A percentile compares a stretch with the other conserved stretches of the same genome.
Evolutionary conservation across 2,329 filamentous ascomycete genomes (phyloP).

Genomic region (Colletotrichum noveboracense): DNA sequence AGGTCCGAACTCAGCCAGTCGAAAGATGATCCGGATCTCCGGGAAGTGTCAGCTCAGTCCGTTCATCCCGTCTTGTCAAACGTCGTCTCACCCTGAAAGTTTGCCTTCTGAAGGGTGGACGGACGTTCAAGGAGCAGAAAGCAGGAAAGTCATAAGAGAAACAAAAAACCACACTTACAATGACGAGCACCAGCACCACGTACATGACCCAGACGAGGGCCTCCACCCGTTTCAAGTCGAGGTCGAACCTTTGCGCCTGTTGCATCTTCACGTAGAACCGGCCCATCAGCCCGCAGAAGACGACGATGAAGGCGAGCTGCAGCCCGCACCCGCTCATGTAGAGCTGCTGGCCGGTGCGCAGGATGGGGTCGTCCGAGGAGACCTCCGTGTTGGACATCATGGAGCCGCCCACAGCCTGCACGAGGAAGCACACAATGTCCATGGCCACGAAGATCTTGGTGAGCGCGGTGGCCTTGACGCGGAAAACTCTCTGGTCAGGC

Average conservation of each 20-base stretch:
- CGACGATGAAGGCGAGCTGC: conserved; percentile 41
- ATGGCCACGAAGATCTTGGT: conserved; percentile 52
- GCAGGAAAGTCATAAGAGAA: background rate
- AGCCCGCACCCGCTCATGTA: conserved; percentile 43
- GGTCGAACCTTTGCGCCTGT: conserved; percentile 24
- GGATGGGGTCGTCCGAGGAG: conserved; percentile 23
- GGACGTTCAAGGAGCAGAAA: background rate
- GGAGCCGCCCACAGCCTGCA: conserved; percentile 45
- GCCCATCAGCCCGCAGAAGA: conserved; percentile 39
- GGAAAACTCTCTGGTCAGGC: conserved; percentile 40
- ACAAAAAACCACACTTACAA: conserved; percentile 30
- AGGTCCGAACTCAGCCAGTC: conserved; percentile 59
- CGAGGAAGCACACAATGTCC: conserved; percentile 51
- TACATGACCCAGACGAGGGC: conserved; percentile 39
- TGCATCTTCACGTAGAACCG: conserved; percentile 37
- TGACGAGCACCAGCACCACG: conserved; percentile 37
- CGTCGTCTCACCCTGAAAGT: background rate
- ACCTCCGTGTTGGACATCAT: conserved; percentile 35
- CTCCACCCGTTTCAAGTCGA: conserved; percentile 32
- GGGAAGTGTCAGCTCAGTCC: conserved; percentile 11
- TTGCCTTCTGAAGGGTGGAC: background rate
- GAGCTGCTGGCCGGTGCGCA: conserved; percentile 40
- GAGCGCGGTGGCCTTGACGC: conserved; percentile 40
- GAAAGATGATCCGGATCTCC: conserved; percentile 64
- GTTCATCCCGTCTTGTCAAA: conserved; percentile 14